phyloP scores from a whole-genome alignment of 768 basidiomycete species.

The Mycena rebaudengoi region DNA sequence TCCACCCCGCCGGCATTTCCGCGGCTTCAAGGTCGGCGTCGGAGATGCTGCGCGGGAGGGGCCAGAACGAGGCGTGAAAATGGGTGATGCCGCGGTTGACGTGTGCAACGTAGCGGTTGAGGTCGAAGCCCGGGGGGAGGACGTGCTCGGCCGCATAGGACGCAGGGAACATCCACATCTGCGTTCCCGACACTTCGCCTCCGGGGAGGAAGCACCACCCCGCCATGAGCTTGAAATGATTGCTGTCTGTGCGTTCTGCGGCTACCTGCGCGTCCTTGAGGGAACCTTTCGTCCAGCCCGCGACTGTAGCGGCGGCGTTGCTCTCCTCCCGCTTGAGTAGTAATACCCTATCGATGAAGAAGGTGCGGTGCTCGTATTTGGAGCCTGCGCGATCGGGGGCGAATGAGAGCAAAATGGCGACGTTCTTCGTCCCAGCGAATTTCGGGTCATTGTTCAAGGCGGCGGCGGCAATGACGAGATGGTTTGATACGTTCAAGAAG shows the following conservation, averaged over 20 bases:
- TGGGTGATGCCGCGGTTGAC: slow-evolving; percentile 5
- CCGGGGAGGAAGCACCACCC: background rate
- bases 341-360: background rate
- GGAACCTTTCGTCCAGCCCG: background rate
- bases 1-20: background rate
- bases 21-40: background rate
- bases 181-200: background rate
- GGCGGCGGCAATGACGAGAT: background rate
- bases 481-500: background rate
- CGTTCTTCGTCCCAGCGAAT: background rate
- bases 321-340: background rate
- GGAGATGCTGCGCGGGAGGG: background rate
- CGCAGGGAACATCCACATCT: background rate
- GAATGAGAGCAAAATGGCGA: background rate
- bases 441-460: slow-evolving; percentile 1
- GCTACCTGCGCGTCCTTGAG: background rate
- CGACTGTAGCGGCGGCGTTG: background rate
- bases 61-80: background rate
- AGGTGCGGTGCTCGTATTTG: slow-evolving; percentile 1
- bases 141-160: background rate
- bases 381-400: background rate
- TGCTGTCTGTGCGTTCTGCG: background rate
- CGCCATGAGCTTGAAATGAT: slow-evolving; percentile 1
- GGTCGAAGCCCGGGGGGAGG: background rate
- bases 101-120: background rate